Evolutionary conservation across 2,329 filamentous ascomycete species (phyloP).

Genomic region (Arthrobotrys entomopaga): DNA sequence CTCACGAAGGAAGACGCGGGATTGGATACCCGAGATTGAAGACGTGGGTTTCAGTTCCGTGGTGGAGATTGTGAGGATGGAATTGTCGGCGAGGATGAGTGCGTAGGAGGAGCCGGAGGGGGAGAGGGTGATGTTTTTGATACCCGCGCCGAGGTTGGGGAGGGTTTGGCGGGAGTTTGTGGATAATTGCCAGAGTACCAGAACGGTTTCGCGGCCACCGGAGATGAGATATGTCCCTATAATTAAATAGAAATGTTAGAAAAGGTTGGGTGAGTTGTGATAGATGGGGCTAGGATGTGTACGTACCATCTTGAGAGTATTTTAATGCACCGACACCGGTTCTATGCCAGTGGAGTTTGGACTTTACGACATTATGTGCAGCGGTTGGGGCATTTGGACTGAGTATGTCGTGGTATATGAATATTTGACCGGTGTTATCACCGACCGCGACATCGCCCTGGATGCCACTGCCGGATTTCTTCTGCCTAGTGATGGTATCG

Average conservation of each 20-base stretch:
- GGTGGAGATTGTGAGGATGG: slow-evolving; percentile 87
- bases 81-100: slow-evolving; percentile 89
- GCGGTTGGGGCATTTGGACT: slow-evolving; percentile 66
- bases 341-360: slow-evolving; percentile 90
- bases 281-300: not conserved
- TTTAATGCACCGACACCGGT: slow-evolving; percentile 83
- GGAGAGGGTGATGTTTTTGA: slow-evolving; percentile 86
- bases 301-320: slow-evolving; percentile 88
- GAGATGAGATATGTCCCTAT: slow-evolving; percentile 92
- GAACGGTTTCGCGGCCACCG: slow-evolving; percentile 85
- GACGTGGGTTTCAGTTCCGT: slow-evolving; percentile 85
- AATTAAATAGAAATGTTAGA: slow-evolving; percentile 11
- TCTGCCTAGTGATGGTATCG: slow-evolving; percentile 40
- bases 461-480: slow-evolving; percentile 38
- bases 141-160: slow-evolving; percentile 86
- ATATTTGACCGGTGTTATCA: slow-evolving; percentile 78
- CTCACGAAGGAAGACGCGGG: slow-evolving; percentile 66
- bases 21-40: slow-evolving; percentile 85
- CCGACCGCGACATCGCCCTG: slow-evolving; percentile 77
- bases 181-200: slow-evolving; percentile 93
- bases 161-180: slow-evolving; percentile 83
- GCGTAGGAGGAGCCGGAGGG: slow-evolving; percentile 81
- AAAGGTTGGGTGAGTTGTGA: not conserved
- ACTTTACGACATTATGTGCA: slow-evolving; percentile 65
- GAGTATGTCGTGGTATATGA: slow-evolving; percentile 81